These are phyloP conservation scores for Peronospora destructor DNA, from an alignment of 352 stramenopile genomes.

Conservation along the genomic window DNA sequence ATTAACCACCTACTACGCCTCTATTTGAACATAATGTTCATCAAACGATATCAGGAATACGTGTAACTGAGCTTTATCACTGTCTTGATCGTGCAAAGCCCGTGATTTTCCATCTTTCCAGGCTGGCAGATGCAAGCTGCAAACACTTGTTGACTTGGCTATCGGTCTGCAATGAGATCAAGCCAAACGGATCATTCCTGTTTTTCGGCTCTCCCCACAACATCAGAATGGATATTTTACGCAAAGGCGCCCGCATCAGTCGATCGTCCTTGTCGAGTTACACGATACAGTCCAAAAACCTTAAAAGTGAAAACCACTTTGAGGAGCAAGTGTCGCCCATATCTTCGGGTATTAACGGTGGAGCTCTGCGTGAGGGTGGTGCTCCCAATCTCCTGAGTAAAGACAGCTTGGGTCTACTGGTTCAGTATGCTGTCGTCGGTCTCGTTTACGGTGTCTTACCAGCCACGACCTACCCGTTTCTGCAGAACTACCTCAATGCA, in stretches of 20 bases:
- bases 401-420: slow-evolving; percentile 38
- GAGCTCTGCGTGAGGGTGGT: slow-evolving; percentile 34
- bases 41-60: no score
- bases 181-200: no score
- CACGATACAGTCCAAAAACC: slow-evolving; percentile 17
- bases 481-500: slow-evolving; percentile 31
- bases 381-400: slow-evolving; percentile 31
- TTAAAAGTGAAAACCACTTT: slow-evolving; percentile 14
- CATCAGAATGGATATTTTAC: background rate
- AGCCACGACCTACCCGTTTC: slow-evolving; percentile 28
- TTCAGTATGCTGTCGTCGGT: slow-evolving; percentile 45
- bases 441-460: slow-evolving; percentile 43
- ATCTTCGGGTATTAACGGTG: slow-evolving; percentile 35
- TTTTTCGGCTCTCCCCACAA: background rate
- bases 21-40: no score
- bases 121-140: no score
- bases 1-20: no score
- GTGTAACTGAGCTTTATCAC: no score
- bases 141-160: no score
- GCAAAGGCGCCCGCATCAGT: background rate
- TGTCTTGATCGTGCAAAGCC: no score
- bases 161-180: no score
- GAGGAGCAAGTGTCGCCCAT: slow-evolving; percentile 19
- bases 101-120: no score
- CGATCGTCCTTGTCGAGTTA: slow-evolving; percentile 38